Conservation (phyloP, 768 basidiomycete species). For the Mrakia blollopis region DNA sequence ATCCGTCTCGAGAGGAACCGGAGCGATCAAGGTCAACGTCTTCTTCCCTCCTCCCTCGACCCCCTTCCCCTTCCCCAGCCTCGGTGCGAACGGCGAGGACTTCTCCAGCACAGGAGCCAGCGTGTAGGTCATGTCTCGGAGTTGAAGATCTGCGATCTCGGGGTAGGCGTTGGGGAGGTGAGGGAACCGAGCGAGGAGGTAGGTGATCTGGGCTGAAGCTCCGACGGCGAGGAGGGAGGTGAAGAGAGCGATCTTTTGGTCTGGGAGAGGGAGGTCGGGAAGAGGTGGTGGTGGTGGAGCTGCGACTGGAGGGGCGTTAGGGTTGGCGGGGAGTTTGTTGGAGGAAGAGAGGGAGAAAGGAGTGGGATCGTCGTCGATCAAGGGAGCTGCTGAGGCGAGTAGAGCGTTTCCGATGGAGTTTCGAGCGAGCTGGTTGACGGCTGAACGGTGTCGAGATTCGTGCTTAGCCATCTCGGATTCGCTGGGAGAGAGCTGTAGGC, state of each 20-base stretch:
- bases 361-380: constrained; percentile 49
- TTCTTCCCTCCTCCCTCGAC: background rate
- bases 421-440: constrained; percentile 28
- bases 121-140: constrained; percentile 67
- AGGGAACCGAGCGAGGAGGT: constrained; percentile 73
- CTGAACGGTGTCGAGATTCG: constrained; percentile 58
- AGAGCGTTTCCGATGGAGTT: constrained; percentile 31
- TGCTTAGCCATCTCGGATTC: constrained; percentile 71
- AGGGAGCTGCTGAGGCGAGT: constrained; percentile 39
- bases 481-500: constrained; percentile 59
- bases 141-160: constrained; percentile 78
- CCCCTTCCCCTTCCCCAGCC: background rate
- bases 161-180: constrained; percentile 77
- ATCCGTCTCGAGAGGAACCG: constrained; percentile 71
- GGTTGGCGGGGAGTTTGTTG: constrained; percentile 44
- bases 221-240: constrained; percentile 80
- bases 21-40: constrained; percentile 65
- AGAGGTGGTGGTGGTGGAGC: constrained; percentile 30
- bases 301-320: constrained; percentile 36
- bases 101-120: constrained; percentile 62
- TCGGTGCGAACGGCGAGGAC: background rate
- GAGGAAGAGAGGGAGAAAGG: constrained; percentile 29
- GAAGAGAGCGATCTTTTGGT: constrained; percentile 77
- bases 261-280: constrained; percentile 20
- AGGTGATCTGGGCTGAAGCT: constrained; percentile 68